A percentile compares a stretch with the other conserved stretches of the same genome.
These are phyloP conservation scores for Phlebiopsis flavidoalba DNA, from an alignment of 768 basidiomycete genomes.

Conservation along the genomic window DNA sequence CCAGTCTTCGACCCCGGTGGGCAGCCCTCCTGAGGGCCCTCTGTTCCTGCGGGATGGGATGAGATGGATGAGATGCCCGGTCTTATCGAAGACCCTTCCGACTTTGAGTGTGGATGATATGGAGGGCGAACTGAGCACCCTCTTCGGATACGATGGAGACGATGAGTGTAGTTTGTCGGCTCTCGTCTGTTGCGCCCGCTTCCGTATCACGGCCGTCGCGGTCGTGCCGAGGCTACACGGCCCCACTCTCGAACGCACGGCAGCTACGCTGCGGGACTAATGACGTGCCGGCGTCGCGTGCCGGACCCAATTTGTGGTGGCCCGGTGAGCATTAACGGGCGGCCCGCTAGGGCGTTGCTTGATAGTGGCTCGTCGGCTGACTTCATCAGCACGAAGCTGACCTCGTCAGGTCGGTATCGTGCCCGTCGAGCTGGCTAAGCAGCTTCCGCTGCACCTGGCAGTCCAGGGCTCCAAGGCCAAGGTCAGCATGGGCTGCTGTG, in stretches of 20 bases:
- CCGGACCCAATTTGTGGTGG: slow-evolving; percentile 30
- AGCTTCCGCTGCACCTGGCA: slow-evolving; percentile 24
- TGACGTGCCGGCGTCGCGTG: slow-evolving; percentile 7
- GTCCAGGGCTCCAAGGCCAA: slow-evolving; percentile 7
- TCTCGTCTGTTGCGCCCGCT: no score
- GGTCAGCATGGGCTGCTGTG: slow-evolving; percentile 8
- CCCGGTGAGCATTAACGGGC: slow-evolving; percentile 26
- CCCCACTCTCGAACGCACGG: slow-evolving; percentile 9
- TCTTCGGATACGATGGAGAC: neutral
- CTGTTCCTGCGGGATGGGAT: neutral
- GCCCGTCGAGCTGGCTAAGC: slow-evolving; percentile 22
- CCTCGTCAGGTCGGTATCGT: slow-evolving; percentile 31
- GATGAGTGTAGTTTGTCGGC: no score
- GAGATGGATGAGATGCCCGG: neutral
- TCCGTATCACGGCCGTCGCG: no score
- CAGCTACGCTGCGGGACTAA: slow-evolving; percentile 9
- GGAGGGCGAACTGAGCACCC: neutral
- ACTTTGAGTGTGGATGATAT: neutral
- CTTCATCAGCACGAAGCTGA: slow-evolving; percentile 34
- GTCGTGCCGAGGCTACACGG: neutral
- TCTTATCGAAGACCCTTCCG: no score
- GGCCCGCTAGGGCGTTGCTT: slow-evolving; percentile 28
- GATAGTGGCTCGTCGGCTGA: slow-evolving; percentile 37
- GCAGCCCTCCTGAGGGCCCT: no score
- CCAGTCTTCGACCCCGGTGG: neutral